These are phyloP conservation scores for Delonix regia DNA, from an alignment of 306 rosid genomes.

Conservation along the genomic window DNA sequence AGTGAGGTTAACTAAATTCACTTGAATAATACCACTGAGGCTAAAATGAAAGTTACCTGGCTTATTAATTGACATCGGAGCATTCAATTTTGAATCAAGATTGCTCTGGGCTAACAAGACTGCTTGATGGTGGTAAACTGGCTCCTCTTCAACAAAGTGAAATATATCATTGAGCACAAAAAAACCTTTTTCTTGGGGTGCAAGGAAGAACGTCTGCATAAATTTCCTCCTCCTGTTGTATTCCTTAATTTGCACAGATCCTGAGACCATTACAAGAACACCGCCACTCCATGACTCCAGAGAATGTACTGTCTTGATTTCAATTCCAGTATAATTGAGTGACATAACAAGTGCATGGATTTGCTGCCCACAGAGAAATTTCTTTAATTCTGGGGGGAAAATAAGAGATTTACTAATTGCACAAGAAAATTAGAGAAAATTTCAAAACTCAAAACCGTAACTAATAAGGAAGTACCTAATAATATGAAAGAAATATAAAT, in stretches of 20 bases:
- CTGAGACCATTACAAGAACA: conserved; percentile 91
- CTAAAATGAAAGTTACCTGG: conserved; percentile 56
- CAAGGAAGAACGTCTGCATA: conserved; percentile 93
- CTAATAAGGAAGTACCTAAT: conserved; percentile 6
- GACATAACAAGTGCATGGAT: conserved; percentile 91
- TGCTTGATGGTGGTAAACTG: conserved; percentile 70
- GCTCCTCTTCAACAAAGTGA: conserved; percentile 85
- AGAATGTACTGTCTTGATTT: conserved; percentile 84
- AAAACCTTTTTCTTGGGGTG: conserved; percentile 94
- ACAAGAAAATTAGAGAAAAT: conserved; percentile 21
- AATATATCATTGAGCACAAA: conserved; percentile 89
- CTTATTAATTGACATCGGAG: conserved; percentile 53
- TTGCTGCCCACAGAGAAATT: conserved; percentile 65
- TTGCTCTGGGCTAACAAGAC: conserved; percentile 76
- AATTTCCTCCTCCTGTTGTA: conserved; percentile 75
- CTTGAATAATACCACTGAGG: conserved; percentile 3
- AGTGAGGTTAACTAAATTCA: background rate
- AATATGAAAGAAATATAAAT: conserved; percentile 24
- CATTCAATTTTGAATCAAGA: conserved; percentile 62
- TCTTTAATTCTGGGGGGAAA: conserved; percentile 24
- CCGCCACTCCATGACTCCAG: conserved; percentile 97
- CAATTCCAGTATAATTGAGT: conserved; percentile 75
- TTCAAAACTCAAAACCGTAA: background rate
- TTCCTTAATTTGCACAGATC: conserved; percentile 78
- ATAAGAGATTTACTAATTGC: conserved; percentile 25